These are phyloP conservation scores for Picochlorum sp. DNA, from an alignment of 139 green algal species.

Conservation along the genomic window DNA sequence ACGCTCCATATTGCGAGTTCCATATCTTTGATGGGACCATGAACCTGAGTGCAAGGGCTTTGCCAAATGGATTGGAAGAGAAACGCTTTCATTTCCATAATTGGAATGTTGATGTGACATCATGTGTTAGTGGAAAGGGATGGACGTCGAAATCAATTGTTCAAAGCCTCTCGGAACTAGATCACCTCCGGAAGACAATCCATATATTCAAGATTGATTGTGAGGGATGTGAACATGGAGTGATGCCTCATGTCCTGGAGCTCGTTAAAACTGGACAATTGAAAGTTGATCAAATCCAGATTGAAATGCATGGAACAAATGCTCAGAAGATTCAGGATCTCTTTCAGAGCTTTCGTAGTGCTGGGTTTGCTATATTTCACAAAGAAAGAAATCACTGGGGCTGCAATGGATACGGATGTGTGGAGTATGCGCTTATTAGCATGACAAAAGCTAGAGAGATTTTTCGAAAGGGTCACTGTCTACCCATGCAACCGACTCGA, in stretches of 20 bases:
- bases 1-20: neutral
- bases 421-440: conserved; percentile 4
- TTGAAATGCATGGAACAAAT: neutral
- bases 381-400: conserved; percentile 8
- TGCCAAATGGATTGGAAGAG: neutral
- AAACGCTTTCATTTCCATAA: neutral
- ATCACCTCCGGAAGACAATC: neutral
- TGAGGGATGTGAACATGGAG: neutral
- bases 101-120: no score
- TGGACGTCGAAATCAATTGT: neutral
- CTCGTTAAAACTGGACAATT: neutral
- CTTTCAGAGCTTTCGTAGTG: neutral
- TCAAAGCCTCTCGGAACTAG: neutral
- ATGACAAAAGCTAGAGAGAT: no score
- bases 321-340: neutral
- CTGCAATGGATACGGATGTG: neutral
- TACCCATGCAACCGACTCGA: no score
- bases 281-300: neutral
- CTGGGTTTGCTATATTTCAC: neutral
- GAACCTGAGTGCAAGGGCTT: neutral
- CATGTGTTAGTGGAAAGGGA: no score
- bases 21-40: neutral
- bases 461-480: no score
- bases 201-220: conserved; percentile 6
- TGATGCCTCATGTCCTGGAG: neutral